These are phyloP conservation scores for Starmerella stellata DNA, from an alignment of 805 yeast genomes.

Conservation along the genomic window DNA sequence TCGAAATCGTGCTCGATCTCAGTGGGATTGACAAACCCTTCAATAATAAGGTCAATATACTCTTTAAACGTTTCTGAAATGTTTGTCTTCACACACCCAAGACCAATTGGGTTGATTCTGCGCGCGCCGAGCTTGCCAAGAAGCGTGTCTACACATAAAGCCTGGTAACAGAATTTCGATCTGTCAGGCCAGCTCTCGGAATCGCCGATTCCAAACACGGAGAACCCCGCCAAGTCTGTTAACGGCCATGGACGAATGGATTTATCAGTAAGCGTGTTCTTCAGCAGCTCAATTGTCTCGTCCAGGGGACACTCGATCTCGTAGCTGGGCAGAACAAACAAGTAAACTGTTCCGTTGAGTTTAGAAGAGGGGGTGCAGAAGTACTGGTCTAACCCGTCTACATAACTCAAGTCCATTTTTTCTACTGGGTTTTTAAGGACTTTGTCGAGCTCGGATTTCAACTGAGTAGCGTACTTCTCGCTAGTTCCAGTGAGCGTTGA, in stretches of 20 bases:
- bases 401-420: slow-evolving; percentile 55
- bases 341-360: slow-evolving; percentile 28
- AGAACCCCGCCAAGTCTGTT: slow-evolving; percentile 49
- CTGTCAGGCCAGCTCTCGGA: slow-evolving; percentile 56
- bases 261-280: slow-evolving; percentile 70
- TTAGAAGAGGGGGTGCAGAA: slow-evolving; percentile 42
- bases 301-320: slow-evolving; percentile 88
- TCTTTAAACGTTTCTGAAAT: slow-evolving; percentile 41
- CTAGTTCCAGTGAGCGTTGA: slow-evolving; percentile 77
- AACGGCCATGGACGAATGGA: slow-evolving; percentile 71
- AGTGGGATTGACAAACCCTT: slow-evolving; percentile 40
- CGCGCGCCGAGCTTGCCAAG: slow-evolving; percentile 72
- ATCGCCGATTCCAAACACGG: slow-evolving; percentile 80
- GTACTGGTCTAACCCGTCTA: slow-evolving; percentile 68
- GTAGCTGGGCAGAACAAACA: slow-evolving; percentile 71
- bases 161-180: slow-evolving; percentile 72
- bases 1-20: neutral
- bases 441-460: slow-evolving; percentile 26
- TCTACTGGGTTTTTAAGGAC: slow-evolving; percentile 29
- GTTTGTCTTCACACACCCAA: slow-evolving; percentile 53
- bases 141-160: slow-evolving; percentile 52
- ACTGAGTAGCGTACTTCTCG: slow-evolving; percentile 42
- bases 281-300: slow-evolving; percentile 60
- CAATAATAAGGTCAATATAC: slow-evolving; percentile 47
- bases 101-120: slow-evolving; percentile 67